Base-by-base conservation (phyloP, 768 basidiomycete genomes). In the Russula ochroleuca region DNA sequence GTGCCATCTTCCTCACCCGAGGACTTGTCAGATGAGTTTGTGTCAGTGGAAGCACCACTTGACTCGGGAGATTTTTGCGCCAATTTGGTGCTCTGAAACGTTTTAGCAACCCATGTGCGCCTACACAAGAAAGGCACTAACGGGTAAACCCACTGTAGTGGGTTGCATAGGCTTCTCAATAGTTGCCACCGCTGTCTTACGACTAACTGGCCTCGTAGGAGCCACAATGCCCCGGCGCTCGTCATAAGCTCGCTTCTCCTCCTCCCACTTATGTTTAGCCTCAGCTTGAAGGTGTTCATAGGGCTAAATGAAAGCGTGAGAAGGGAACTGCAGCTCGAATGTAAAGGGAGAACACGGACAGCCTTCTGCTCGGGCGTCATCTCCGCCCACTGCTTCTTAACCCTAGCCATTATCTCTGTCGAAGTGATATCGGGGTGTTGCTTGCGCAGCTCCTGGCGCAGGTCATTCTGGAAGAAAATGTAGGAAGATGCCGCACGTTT, bases 401-500 rank as follows among this genome's bases (percentile, higher is more conserved):
- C 90, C 68, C 87, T 71, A 38, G 72, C 72, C 69, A 97, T 76
- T 41, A 97, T 75, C 61, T 95, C 93, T 43, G 81, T 73, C 72
- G 97, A 87, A 41, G 81, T 74, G 62, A 93, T 74, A 10, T 77
- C 75, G 11, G 90, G 88, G 72, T 89, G 76, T 68, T 80, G 74
- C 43, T 79, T 78, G 77, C 87, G 86, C 69, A 95, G 79, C 62
- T 83, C 79, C 63, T 83, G 83, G 73, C 94, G 88, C 59, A 94
- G 81, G 15, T 90, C 89, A 72, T 96, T 97, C 77, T 98, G 96
- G 81, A 89, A 98, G 69, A 95, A 78, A 71, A 98, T 84, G 77
- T 96, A 98, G 21, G 94, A 93, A 8, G 91, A 91, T 15, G 93
- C 82, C 31, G 96, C 95, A 10, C 93, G 87, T 73, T 95, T 97